Evolutionary conservation across 2,329 filamentous ascomycete species (phyloP), one percentile per base, ranked within the genome.

Genomic region (Exophiala sideris): DNA sequence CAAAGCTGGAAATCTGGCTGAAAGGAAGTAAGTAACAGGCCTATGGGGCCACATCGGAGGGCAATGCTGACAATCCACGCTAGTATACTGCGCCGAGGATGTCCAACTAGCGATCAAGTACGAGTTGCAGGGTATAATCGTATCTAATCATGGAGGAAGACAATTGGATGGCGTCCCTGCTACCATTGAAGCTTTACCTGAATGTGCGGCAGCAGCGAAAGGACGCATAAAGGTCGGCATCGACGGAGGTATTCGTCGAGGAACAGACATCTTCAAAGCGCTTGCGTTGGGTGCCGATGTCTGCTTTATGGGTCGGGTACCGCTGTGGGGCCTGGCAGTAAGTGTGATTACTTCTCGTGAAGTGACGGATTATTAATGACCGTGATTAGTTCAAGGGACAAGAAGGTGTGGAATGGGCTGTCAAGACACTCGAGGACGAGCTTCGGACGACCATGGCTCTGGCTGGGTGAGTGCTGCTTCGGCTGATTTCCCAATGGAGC

Each of bases 181-280:
- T 11, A 61, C 52, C 1, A 33, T 61, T 10, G 58, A 61, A 34
- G 45, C 48, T 8, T 34, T 59, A 9, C 32, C 45, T n/a, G 56
- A 58, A 20, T 45, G 48, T 20, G 48, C 44, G 11, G 4, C 63
- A 60, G 7, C 59, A 69, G 20, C 64, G 61, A 21, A 39, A 29
- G 56, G 39, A 10, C 38, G 46, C 8, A 58, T 53, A 21, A 44
- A 47, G 32, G 45, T 54, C n/a, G 35, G 34, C 7, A 57, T 70
- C 0, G 58, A 67, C 14, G 67, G 68, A 3, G 68, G 67, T 1
- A 68, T 71, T 16, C 62, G 67, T 2, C 63, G 66, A 1, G 69
- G 68, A 0, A 62, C 65, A 1, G 69, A 71, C 48, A 65, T 71
- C 12, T 71, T 71, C 62, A 70, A 70, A 35, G 69, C 68, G 2